A percentile compares a stretch with the other conserved stretches of the same genome.
Evolutionary conservation across 441 rosid species (phyloP).

Genomic region (Erodium texanum): DNA sequence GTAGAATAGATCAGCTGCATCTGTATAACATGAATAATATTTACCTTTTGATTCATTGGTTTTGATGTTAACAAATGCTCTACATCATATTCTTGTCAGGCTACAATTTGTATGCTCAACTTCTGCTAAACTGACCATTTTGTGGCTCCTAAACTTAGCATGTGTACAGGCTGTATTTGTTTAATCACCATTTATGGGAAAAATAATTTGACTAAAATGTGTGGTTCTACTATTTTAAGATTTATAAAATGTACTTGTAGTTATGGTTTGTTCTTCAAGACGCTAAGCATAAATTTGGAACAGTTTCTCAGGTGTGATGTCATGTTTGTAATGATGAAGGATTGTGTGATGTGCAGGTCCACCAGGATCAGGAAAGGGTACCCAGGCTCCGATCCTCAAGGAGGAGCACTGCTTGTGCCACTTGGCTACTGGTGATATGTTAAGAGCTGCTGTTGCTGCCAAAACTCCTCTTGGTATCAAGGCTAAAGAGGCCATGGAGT

Average conservation of each 20-base stretch:
- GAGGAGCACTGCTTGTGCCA: slow-evolving; percentile 90
- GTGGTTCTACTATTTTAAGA: background rate
- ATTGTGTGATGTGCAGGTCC: slow-evolving; percentile 54
- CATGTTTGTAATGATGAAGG: slow-evolving; percentile 5
- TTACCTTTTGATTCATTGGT: background rate
- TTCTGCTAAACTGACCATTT: background rate
- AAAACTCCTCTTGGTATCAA: slow-evolving; percentile 92
- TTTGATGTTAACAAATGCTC: background rate
- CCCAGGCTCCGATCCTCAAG: slow-evolving; percentile 85
- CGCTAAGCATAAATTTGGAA: background rate
- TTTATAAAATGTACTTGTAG: too few relatives aligned
- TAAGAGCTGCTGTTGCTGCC: slow-evolving; percentile 90
- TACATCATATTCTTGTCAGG: background rate
- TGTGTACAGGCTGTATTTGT: too few relatives aligned
- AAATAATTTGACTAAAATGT: too few relatives aligned
- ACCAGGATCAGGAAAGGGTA: slow-evolving; percentile 97
- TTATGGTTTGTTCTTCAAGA: background rate
- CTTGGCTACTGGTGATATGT: slow-evolving; percentile 96
- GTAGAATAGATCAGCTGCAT: background rate
- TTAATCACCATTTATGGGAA: too few relatives aligned
- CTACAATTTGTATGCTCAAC: background rate
- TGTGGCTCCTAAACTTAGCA: background rate
- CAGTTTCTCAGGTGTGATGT: background rate
- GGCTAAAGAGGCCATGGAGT: slow-evolving; percentile 95
- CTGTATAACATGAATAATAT: background rate